These are phyloP conservation scores for Aspergillus carlsbadensis DNA, from an alignment of 495 filamentous ascomycete species.

Conservation along the genomic window DNA sequence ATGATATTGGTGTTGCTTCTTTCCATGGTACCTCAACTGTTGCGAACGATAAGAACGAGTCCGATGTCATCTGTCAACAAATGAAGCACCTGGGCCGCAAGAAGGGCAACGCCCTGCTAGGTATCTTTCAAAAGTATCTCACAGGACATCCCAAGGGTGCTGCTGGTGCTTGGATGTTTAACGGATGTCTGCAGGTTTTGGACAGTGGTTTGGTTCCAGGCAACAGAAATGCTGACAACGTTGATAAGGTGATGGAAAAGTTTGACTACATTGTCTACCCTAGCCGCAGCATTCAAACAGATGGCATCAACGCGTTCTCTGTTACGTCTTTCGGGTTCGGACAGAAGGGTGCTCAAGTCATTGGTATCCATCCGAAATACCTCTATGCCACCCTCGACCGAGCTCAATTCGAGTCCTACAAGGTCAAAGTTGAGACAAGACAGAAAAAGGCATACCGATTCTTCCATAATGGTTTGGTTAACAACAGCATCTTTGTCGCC, in stretches of 20 bases:
- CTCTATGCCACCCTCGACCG: slow-evolving; percentile 92
- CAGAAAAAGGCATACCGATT: slow-evolving; percentile 99
- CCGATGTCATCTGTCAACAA: slow-evolving; percentile 95
- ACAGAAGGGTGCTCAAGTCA: slow-evolving; percentile 96
- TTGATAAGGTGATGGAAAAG: slow-evolving; percentile 92
- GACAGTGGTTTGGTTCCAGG: slow-evolving; percentile 92
- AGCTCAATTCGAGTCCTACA: slow-evolving; percentile 78
- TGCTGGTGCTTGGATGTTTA: slow-evolving; percentile 99
- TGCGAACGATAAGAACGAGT: slow-evolving; percentile 99
- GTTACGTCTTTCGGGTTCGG: slow-evolving; percentile 99
- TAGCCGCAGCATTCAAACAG: slow-evolving; percentile 91
- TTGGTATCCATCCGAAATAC: slow-evolving; percentile 95
- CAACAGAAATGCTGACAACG: slow-evolving; percentile 97
- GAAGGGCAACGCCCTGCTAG: slow-evolving; percentile 93
- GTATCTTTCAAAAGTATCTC: slow-evolving; percentile 99
- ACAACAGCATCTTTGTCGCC: slow-evolving; percentile 94
- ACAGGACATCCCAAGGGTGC: slow-evolving; percentile 99
- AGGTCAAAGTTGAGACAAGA: slow-evolving; percentile 79
- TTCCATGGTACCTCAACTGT: slow-evolving; percentile 99
- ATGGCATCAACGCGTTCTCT: slow-evolving; percentile 96
- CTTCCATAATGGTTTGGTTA: slow-evolving; percentile 96
- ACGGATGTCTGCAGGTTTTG: slow-evolving; percentile 92
- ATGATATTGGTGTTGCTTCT: slow-evolving; percentile 90
- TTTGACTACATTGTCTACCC: slow-evolving; percentile 98
- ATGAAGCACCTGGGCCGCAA: slow-evolving; percentile 89